Base-by-base conservation (phyloP, 352 stramenopile species). In the Phytophthora multivora region DNA sequence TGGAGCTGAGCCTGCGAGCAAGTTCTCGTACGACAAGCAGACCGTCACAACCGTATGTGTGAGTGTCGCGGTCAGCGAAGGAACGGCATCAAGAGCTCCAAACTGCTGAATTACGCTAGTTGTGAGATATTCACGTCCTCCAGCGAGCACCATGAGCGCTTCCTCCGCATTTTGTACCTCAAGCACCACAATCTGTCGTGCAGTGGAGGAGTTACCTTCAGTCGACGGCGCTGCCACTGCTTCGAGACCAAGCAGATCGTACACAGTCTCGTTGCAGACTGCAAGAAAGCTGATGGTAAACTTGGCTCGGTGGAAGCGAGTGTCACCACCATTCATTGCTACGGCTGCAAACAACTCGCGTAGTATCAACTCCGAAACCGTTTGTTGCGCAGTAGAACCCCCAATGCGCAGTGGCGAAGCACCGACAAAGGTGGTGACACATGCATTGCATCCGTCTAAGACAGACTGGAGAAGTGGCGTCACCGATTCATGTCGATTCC, bases 241-340 rank as follows among this genome's bases (percentile, higher is more conserved):
- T 28, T 73, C 66, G 10, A 94, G 73, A 16, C 86, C 75, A 0
- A 98, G 71, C n/a, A 98, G 75, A 63, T 98, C 95, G 72, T 93
- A 96, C 43, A 99, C 90, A 51, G 94, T 83, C 76, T 99, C 93
- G 25, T 96, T 95, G 67, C 96, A 98, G 12, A 99, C 95, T 46
- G 97, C 96, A 3, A 99, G 71, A 43, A 79, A 89, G 50, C 81
- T 93, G 47, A 91, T 77, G 23, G 84, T 90, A 40, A 89, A 63
- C 26, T 81, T 84, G 18, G 78, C 69, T 36, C 73, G 75, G 35
- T 83, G 63, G 45, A 88, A 79, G 6, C 76, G 71, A 9, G 51
- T 13, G 28, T 69, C 42, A 4, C 53, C 42, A 8, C 75, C 73
- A n/a, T 79, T 49, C 10, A 61, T 23, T 16, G 55, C 52, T 43